Percentiles rank a stretch among this genome's conserved stretches.
phyloP scores from a whole-genome alignment of 306 rosid genomes.

The Castanopsis chinensis region DNA sequence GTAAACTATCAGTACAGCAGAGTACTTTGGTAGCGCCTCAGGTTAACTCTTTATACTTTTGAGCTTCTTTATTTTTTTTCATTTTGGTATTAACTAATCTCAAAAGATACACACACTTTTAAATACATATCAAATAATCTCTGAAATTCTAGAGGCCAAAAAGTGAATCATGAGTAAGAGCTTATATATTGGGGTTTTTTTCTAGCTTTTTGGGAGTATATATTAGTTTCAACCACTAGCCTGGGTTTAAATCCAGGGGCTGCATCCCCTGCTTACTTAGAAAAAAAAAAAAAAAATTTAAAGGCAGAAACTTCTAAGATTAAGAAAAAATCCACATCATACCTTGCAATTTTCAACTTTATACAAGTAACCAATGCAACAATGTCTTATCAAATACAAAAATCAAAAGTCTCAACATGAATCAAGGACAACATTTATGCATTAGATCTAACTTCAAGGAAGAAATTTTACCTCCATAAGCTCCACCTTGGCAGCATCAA shows the following conservation, averaged over 20 bases:
- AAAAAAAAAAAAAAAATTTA: neutral
- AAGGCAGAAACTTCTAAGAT: neutral
- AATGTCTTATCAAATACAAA: neutral
- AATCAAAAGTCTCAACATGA: neutral
- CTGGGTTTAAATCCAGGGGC: too few relatives aligned
- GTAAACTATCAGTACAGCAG: neutral
- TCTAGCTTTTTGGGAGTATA: too few relatives aligned
- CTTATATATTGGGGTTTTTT: neutral
- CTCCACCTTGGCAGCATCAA: slow-evolving; percentile 87
- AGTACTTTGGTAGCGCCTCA: neutral
- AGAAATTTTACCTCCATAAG: slow-evolving; percentile 80
- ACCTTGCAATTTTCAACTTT: neutral
- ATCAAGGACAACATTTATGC: neutral
- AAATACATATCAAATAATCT: too few relatives aligned
- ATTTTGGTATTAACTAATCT: neutral
- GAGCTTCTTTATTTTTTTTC: neutral
- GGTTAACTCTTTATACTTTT: neutral
- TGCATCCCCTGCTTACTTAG: too few relatives aligned
- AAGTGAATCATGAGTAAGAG: neutral
- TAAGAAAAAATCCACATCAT: too few relatives aligned
- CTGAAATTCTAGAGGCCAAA: neutral
- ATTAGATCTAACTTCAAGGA: neutral
- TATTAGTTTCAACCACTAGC: too few relatives aligned
- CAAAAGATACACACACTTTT: too few relatives aligned
- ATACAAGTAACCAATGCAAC: neutral